Evolutionary conservation across 768 basidiomycete genomes (phyloP), one percentile per base, ranked within the genome.

Genomic region (Amanita muscaria): DNA sequence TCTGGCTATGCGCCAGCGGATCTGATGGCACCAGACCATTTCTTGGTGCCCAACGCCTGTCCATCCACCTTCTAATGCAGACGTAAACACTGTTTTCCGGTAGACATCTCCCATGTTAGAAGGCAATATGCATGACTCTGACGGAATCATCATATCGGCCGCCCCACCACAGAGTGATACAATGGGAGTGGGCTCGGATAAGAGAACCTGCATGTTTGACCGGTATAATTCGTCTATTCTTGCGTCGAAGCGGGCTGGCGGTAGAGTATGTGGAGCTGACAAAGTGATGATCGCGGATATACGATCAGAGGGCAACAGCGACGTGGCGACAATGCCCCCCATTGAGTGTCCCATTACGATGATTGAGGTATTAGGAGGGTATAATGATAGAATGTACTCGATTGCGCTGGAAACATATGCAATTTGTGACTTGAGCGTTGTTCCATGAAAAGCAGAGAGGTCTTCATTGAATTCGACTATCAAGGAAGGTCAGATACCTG

Each of bases 1-100:
- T 42, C 88, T 72, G 12, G 92, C 92, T 25, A 94, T 69, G 18
- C 80, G 76, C 85, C 84, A 89, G 31, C 96, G 83, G 8, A 97
- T 82, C 63, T 99, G 96, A 62, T 97, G 89, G 58, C 96, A 98
- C 96, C 96, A 99, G 3, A 98, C 90, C 78, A 97, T 93, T 48
- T 88, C 93, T 32, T 80, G 80, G 60, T 99, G 96, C 19, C 93
- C 94, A 4, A 97, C 88, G 2, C 90, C 89, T 2, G 93, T 89
- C 88, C 92, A 94, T 2, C 83, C 77, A n/a, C 89, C 88, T 38
- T 93, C 86, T 19, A 98, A 66, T 1, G 81, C 83, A 24, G 86
- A 86, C 1, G 90, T 86, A 57, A 96, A 94, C 4, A 93, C 70
- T 1, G 81, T 83, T 30, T 72, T 70, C 32, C 80, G 62, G 48